Evolutionary conservation across 345 rosid species (phyloP).

Genomic region (Erysimum cheiranthoides): DNA sequence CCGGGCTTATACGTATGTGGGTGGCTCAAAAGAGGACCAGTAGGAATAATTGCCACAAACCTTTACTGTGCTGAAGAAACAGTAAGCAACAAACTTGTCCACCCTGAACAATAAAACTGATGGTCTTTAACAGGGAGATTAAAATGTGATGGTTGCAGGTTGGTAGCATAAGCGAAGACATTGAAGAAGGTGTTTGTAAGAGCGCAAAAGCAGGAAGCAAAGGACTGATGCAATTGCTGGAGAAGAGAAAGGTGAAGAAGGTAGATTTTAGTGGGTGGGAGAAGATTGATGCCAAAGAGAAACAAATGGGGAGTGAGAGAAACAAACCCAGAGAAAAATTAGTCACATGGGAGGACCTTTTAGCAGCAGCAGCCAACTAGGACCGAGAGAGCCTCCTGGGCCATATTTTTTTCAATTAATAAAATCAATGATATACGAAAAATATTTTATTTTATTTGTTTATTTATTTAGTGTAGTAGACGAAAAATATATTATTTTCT

Average conservation of each 20-base stretch:
- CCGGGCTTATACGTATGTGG: slow-evolving; percentile 90
- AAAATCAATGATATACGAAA: background rate
- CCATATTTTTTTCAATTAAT: background rate
- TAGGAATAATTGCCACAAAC: slow-evolving; percentile 88
- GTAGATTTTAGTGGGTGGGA: slow-evolving; percentile 74
- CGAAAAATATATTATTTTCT: background rate
- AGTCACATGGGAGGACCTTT: slow-evolving; percentile 60
- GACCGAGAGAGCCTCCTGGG: background rate
- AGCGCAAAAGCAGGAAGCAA: slow-evolving; percentile 64
- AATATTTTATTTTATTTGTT: too few species aligned
- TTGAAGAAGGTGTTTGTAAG: slow-evolving; percentile 52
- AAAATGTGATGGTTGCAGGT: slow-evolving; percentile 52
- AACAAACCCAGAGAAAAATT: slow-evolving; percentile 78
- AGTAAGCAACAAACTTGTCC: slow-evolving; percentile 53
- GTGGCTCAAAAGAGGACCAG: slow-evolving; percentile 97
- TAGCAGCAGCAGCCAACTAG: slow-evolving; percentile 49
- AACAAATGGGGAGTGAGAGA: slow-evolving; percentile 61
- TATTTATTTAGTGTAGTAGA: background rate
- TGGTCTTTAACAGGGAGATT: slow-evolving; percentile 18
- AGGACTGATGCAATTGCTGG: slow-evolving; percentile 70
- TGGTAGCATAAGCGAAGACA: slow-evolving; percentile 74
- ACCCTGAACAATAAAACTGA: background rate
- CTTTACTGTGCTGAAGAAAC: slow-evolving; percentile 94
- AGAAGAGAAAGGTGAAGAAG: slow-evolving; percentile 49
- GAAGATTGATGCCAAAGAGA: slow-evolving; percentile 77